These are phyloP conservation scores for Zanthoxylum bungeanum DNA, from an alignment of 345 rosid species.

Conservation along the genomic window DNA sequence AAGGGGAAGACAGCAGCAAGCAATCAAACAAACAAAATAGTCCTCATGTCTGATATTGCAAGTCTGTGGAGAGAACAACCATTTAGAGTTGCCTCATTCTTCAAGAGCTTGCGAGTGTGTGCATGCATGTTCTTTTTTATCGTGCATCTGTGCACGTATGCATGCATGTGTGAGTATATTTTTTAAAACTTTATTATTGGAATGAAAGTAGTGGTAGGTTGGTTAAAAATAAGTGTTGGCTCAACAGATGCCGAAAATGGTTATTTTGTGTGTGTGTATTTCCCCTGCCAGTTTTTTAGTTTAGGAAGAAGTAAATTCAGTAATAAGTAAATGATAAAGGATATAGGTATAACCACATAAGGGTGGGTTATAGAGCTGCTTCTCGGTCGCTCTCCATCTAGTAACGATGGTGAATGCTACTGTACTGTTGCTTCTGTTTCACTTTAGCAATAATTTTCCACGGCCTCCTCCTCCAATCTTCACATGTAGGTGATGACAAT, in stretches of 20 bases:
- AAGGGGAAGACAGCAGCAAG: background rate
- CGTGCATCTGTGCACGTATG: too few relatives aligned
- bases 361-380: background rate
- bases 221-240: background rate
- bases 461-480: background rate
- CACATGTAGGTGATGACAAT: background rate
- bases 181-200: background rate
- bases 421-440: background rate
- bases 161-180: background rate
- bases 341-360: background rate
- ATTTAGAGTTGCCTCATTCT: background rate
- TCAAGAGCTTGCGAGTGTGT: background rate
- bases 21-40: background rate
- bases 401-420: background rate
- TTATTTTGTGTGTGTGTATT: too few relatives aligned
- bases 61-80: background rate
- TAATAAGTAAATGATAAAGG: background rate
- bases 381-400: background rate
- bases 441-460: constrained; percentile 1
- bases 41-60: background rate
- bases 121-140: too few relatives aligned
- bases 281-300: background rate
- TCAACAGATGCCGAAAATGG: background rate
- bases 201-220: background rate
- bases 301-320: background rate